Base-by-base conservation (phyloP, 768 basidiomycete species). In the Pleurotus giganteus region DNA sequence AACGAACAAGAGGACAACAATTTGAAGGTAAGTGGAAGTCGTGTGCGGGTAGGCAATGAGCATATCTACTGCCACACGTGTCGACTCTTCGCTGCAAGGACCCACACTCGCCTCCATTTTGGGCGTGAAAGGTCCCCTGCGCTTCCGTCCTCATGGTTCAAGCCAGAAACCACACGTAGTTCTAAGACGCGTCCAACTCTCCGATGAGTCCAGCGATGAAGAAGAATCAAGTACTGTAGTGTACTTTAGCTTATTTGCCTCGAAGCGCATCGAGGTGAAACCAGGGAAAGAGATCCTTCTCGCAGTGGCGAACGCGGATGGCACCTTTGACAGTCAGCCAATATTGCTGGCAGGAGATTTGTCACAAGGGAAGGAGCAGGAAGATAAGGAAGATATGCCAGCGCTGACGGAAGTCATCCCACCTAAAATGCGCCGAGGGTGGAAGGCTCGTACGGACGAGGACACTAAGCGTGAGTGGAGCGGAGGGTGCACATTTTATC, bases 251-350 rank as follows among this genome's bases (percentile, higher is more conserved):
- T 71, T 89, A 11, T 84, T 86, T 64, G 84, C 87, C 3, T 77
- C 79, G 61, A 89, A 89, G 72, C 72, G 82, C 57, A 83, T 89
- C 65, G 83, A 83, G 63, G 79, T 86, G 61, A 86, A 80, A 63
- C 82, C 85, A 11, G 86, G 86, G 55, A 86, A 86, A 68, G 84
- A 85, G 69, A 80, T 89, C 49, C 73, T 87, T 44, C 74, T 89
- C 52, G 76, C 84, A 4, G 71, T 88, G 29, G 76, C 75, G 36
- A 73, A 76, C 24, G 76, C 71, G 26, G 77, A 84, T 59, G 80
- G 80, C 36, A 63, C 69, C 11, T 79, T 81, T 68, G 77, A 80
- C 55, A 84, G 85, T 55, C 76, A 74, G 56, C 70, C 84, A 1
- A 75, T 88, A 60, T 65, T 85, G 36, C 75, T 88, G 58, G 82